These are phyloP conservation scores for Pistacia atlantica DNA, from an alignment of 345 rosid species.

Conservation along the genomic window DNA sequence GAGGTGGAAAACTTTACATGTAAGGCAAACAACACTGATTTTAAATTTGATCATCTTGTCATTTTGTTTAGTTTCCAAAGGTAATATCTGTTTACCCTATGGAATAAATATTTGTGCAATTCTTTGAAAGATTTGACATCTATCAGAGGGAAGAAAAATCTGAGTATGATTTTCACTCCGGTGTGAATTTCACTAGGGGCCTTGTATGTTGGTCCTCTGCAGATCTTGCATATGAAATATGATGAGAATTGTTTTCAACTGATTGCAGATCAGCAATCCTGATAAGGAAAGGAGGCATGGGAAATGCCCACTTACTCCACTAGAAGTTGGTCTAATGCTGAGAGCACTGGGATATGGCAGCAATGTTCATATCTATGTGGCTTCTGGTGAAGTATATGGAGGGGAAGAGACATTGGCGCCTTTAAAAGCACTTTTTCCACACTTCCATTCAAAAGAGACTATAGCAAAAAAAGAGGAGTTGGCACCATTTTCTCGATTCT, in stretches of 20 bases:
- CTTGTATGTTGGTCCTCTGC: background rate
- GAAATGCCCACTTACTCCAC: constrained; percentile 95
- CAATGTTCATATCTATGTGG: constrained; percentile 89
- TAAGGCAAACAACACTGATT: constrained; percentile 38
- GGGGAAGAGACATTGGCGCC: constrained; percentile 86
- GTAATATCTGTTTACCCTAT: background rate
- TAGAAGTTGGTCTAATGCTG: constrained; percentile 96
- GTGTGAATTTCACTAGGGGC: background rate
- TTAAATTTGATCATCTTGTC: background rate
- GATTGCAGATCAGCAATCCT: constrained; percentile 64
- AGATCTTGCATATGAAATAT: constrained; percentile 7
- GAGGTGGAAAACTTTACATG: constrained; percentile 99
- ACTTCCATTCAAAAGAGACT: constrained; percentile 84
- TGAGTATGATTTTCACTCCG: background rate
- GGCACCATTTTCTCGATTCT: constrained; percentile 70
- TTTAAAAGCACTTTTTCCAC: constrained; percentile 82
- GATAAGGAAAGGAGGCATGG: constrained; percentile 98
- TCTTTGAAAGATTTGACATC: background rate
- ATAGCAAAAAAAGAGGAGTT: constrained; percentile 78
- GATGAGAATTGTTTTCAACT: constrained; percentile 10
- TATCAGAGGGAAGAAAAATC: background rate
- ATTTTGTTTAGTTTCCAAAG: background rate
- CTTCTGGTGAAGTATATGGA: constrained; percentile 95
- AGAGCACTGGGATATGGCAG: constrained; percentile 95
- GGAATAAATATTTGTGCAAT: background rate